Evolutionary conservation across 495 filamentous ascomycete species (phyloP).

Genomic region (Hyaloscypha bicolor): DNA sequence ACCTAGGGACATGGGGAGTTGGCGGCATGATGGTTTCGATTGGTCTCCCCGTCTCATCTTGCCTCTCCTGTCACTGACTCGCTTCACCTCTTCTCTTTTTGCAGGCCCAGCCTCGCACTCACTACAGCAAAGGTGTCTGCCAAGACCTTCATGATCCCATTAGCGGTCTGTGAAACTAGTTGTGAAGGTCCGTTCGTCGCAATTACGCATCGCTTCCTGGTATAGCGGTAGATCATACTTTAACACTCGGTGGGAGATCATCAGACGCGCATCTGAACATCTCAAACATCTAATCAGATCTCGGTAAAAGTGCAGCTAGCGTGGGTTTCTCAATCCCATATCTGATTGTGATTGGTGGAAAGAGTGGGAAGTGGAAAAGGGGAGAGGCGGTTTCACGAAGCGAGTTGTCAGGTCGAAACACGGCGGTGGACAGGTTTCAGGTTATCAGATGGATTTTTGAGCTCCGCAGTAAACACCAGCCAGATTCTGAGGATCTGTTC

Average conservation of each 20-base stretch:
- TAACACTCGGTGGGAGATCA: background rate
- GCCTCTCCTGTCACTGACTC: conserved; percentile 7
- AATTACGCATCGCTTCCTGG: background rate
- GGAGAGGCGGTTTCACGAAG: background rate
- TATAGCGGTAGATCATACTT: conserved; percentile 11
- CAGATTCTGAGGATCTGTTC: background rate
- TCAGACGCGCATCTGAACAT: background rate
- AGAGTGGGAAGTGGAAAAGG: background rate
- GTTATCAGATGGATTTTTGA: conserved; percentile 7
- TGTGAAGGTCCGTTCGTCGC: conserved; percentile 5
- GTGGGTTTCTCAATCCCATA: background rate
- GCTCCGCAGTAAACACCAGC: background rate
- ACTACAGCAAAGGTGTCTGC: background rate
- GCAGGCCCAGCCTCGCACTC: no score
- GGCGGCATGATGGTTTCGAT: conserved; percentile 27
- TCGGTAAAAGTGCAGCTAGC: background rate
- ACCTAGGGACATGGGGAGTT: background rate
- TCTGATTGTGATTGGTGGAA: background rate
- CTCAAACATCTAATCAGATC: conserved; percentile 9
- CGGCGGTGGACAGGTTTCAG: background rate
- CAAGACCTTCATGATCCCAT: conserved; percentile 1
- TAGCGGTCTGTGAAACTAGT: conserved; percentile 4
- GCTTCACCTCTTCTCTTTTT: background rate
- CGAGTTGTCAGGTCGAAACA: background rate
- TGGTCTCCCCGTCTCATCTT: conserved; percentile 27